Conservation (phyloP, 768 basidiomycete genomes). For the Ramaria sp. region DNA sequence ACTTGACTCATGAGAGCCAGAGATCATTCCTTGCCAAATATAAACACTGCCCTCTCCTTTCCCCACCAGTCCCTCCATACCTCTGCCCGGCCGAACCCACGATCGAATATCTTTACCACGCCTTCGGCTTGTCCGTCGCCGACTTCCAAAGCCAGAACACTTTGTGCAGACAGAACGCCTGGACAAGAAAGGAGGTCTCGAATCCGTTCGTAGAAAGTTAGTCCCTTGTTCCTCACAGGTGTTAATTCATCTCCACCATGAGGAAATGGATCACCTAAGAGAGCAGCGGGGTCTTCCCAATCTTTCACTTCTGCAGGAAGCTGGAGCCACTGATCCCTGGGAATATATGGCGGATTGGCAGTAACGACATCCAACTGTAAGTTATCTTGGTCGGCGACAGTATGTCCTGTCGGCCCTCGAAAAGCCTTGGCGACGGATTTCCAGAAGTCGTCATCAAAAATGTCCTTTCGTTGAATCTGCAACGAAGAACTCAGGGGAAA, state of each 20-base stretch:
- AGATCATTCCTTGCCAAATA: constrained; percentile 13
- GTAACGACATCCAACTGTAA: constrained; percentile 67
- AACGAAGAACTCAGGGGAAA: constrained; percentile 11
- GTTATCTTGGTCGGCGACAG: constrained; percentile 20
- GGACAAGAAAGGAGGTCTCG: constrained; percentile 42
- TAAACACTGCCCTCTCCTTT: constrained; percentile 53
- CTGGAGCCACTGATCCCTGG: constrained; percentile 46
- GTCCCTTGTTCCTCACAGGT: constrained; percentile 25
- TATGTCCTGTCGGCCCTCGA: neutral
- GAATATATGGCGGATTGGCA: constrained; percentile 82
- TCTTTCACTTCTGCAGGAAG: constrained; percentile 61
- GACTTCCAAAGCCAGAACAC: constrained; percentile 67
- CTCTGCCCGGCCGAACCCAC: constrained; percentile 37
- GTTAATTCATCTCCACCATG: constrained; percentile 14
- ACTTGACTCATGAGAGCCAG: no score
- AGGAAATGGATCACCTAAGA: constrained; percentile 58
- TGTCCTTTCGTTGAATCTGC: constrained; percentile 32
- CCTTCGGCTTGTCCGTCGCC: constrained; percentile 59
- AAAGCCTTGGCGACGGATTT: constrained; percentile 20
- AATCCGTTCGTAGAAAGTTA: constrained; percentile 68
- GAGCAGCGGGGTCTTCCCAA: constrained; percentile 74
- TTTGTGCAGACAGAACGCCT: constrained; percentile 42
- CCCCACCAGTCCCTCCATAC: constrained; percentile 80
- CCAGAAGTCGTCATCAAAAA: constrained; percentile 35
- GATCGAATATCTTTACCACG: constrained; percentile 53